Percentiles rank a stretch among this genome's conserved stretches.
phyloP scores from a whole-genome alignment of 331 rosid species.

The Acacia pycnantha region DNA sequence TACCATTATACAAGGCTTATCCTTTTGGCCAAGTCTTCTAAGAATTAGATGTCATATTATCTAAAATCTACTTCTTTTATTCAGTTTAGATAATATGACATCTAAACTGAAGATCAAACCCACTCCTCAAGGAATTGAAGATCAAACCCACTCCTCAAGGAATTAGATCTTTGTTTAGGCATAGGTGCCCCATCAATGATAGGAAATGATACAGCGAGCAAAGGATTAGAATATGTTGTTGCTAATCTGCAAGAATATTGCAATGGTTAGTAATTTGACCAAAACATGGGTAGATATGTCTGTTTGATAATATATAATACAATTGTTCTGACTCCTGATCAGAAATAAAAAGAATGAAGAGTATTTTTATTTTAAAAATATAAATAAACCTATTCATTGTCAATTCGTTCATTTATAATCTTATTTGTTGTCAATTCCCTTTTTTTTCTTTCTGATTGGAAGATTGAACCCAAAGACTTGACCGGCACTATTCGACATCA shows the following conservation, averaged over 20 bases:
- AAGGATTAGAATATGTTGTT: slow-evolving; percentile 98
- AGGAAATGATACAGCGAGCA: slow-evolving; percentile 90
- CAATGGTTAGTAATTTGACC: slow-evolving; percentile 61
- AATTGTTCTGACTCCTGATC: neutral
- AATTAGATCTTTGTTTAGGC: no score
- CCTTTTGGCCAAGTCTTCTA: neutral
- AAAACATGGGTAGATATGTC: neutral
- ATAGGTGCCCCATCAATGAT: slow-evolving; percentile 58
- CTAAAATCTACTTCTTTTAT: neutral
- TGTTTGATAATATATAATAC: neutral
- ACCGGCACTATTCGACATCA: neutral
- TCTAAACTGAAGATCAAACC: no score
- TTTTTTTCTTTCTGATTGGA: slow-evolving; percentile 7
- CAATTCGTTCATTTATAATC: neutral
- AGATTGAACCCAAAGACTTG: no score
- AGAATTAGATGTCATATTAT: neutral
- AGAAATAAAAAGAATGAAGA: neutral
- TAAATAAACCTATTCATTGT: neutral
- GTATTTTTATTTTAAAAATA: neutral
- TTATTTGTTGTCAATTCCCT: neutral
- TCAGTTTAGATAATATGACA: no score
- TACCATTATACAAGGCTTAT: neutral
- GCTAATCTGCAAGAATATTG: slow-evolving; percentile 97
- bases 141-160: no score
- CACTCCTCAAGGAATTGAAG: no score